Evolutionary conservation across 306 rosid species (phyloP), one percentile per base, ranked within the genome.

Genomic region (Cucurbita moschata): DNA sequence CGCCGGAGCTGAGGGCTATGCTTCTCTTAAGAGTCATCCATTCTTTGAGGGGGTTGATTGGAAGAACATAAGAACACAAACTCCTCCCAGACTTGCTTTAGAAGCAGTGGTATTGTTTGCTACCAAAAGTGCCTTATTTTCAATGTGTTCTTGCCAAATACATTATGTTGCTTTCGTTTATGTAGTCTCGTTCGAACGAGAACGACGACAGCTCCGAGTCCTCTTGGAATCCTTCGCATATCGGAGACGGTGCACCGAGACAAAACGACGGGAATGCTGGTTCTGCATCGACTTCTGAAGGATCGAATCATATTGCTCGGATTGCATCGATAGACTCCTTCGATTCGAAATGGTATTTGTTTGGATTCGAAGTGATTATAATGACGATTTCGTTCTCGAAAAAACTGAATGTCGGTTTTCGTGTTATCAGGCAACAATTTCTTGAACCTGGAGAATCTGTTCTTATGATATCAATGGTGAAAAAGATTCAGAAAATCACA

Each of bases 261-360:
- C 82, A 79, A 51, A 82, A 72, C 80, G 96, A 91, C 73, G 95
- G 80, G 15, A 79, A 61, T 62, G 81, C 83, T 69, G 83, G 94
- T 69, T 38, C 94, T 57, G 50, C 94, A 69, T 85, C 96, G 30
- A 82, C 96, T 71, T 82, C 90, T 0, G 96, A 95, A 4, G 85
- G 87, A 75, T 73, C 85, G 71, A 79, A 81, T 57, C 86, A 83
- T 71, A 71, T 91, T 61, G 88, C 96, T 69, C 87, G 97, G 79
- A 95, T 95, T n/a, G 99, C 99, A 73, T 95, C 99, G 44, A 95
- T 95, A 26, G 99, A 95, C 80, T 95, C 99, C 73, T 95, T 95
- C 23, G 99, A 95, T 85, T 95, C 99, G 58, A 95, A 89, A 81
- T 95, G 99, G 99, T 95, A 88, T 79, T 19, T n/a, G 4, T 73